Conservation (phyloP, 2,329 filamentous ascomycete species). For the Hypoxylon rubiginosum region DNA sequence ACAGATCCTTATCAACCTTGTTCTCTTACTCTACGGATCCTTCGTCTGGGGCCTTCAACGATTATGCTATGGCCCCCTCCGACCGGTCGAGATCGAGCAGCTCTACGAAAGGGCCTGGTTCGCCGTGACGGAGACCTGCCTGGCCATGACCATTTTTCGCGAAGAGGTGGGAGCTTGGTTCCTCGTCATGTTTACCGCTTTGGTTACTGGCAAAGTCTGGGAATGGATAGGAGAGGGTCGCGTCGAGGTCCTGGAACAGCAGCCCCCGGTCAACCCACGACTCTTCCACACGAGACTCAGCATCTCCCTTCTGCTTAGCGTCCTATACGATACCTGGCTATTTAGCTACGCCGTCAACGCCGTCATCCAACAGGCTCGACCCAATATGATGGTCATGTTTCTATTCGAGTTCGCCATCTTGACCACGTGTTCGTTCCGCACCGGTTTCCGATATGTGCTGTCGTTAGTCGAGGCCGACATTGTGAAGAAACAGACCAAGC, state of each 20-base stretch:
- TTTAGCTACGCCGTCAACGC: conserved; percentile 84
- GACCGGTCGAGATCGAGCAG: conserved; percentile 95
- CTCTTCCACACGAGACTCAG: conserved; percentile 89
- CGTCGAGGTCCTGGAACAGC: conserved; percentile 94
- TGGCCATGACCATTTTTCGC: conserved; percentile 98
- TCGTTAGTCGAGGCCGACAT: conserved; percentile 83
- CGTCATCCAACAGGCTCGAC: conserved; percentile 88
- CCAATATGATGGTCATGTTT: conserved; percentile 99
- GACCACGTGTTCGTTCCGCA: conserved; percentile 83
- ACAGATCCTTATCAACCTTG: conserved; percentile 91
- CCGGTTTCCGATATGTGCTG: conserved; percentile 81
- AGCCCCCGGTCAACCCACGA: conserved; percentile 88
- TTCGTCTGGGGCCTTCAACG: conserved; percentile 90
- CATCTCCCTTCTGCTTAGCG: conserved; percentile 81
- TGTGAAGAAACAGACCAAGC: conserved; percentile 78
- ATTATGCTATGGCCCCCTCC: conserved; percentile 89
- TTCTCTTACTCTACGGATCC: conserved; percentile 82
- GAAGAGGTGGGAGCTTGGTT: conserved; percentile 97
- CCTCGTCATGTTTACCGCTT: conserved; percentile 92
- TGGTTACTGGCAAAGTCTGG: conserved; percentile 97
- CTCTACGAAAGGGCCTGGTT: conserved; percentile 99
- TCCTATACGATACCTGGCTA: conserved; percentile 84
- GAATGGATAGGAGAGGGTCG: conserved; percentile 97
- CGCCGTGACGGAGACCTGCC: conserved; percentile 93
- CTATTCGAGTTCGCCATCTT: conserved; percentile 96